Evolutionary conservation across 352 stramenopile genomes (phyloP).

Genomic region (Phytophthora pini): DNA sequence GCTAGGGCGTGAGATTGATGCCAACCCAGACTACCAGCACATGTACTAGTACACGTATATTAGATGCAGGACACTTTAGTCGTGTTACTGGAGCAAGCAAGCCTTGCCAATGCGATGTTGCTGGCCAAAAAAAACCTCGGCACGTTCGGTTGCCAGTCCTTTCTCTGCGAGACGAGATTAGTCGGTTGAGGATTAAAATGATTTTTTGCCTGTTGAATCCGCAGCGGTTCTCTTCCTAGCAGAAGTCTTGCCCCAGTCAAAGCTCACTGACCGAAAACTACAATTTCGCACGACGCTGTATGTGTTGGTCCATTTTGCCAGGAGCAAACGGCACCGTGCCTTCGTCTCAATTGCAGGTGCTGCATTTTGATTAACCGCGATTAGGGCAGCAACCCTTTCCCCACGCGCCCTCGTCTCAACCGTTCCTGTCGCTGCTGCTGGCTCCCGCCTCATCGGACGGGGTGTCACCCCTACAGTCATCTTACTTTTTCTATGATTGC

Average conservation of each 20-base stretch:
- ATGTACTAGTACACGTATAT: too few relatives aligned
- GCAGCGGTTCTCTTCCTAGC: background rate
- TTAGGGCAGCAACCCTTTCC: conserved; percentile 15
- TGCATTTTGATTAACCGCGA: conserved; percentile 25
- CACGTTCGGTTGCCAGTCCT: background rate
- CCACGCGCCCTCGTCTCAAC: conserved; percentile 35
- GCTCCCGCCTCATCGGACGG: conserved; percentile 28
- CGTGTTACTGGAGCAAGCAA: too few relatives aligned
- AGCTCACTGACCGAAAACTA: background rate
- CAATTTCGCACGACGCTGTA: background rate
- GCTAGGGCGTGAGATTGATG: too few relatives aligned
- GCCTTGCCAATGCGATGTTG: too few relatives aligned
- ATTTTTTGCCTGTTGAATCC: background rate
- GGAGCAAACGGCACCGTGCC: conserved; percentile 1
- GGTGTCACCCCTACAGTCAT: conserved; percentile 11
- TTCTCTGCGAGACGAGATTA: background rate
- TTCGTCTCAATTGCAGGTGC: background rate
- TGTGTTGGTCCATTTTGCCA: background rate
- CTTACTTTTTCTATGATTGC: background rate
- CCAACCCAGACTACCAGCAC: too few relatives aligned
- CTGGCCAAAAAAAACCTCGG: too few relatives aligned
- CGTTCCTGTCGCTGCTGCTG: conserved; percentile 21
- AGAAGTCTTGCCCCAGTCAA: background rate
- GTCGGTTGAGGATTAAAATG: conserved; percentile 3
- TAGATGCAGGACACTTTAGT: too few relatives aligned